These are phyloP conservation scores for Endotrypanum monterogeii DNA, from an alignment of 208 protist genomes.

Conservation along the genomic window DNA sequence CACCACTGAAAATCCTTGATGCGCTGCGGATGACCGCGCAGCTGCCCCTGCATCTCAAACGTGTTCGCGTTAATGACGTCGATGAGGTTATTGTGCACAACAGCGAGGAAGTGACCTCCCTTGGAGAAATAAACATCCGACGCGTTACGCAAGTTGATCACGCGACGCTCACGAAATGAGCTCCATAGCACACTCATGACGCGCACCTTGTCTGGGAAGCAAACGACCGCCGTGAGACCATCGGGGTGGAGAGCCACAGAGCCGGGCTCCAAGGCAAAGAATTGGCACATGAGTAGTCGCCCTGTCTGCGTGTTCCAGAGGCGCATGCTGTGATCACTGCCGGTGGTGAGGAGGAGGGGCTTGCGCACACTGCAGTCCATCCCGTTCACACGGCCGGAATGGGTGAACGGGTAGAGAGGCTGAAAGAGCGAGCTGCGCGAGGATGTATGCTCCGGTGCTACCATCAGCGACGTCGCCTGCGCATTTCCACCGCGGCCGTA, in stretches of 20 bases:
- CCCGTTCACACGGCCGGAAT: conserved; percentile 86
- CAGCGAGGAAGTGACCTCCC: conserved; percentile 94
- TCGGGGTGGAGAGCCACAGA: conserved; percentile 94
- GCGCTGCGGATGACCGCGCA: conserved; percentile 94
- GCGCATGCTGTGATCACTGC: conserved; percentile 91
- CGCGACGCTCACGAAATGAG: conserved; percentile 84
- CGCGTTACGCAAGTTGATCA: conserved; percentile 90
- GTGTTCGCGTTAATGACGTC: conserved; percentile 94
- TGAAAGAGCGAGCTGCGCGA: conserved; percentile 50
- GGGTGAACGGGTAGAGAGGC: conserved; percentile 81
- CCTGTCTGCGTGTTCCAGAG: conserved; percentile 96
- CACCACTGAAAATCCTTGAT: conserved; percentile 87
- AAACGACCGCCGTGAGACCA: conserved; percentile 93
- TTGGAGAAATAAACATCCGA: conserved; percentile 90
- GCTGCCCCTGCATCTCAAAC: conserved; percentile 89
- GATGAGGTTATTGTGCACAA: conserved; percentile 93
- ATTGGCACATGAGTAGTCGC: conserved; percentile 85
- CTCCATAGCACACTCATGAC: conserved; percentile 96
- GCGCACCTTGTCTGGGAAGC: conserved; percentile 94
- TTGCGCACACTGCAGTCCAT: conserved; percentile 94
- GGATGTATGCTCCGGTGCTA: background rate
- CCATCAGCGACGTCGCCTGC: conserved; percentile 13
- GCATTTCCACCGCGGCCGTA: background rate
- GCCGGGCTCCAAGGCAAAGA: conserved; percentile 85
- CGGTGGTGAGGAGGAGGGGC: conserved; percentile 93